Evolutionary conservation across 306 rosid species (phyloP).

Genomic region (Vachellia pachyceras): DNA sequence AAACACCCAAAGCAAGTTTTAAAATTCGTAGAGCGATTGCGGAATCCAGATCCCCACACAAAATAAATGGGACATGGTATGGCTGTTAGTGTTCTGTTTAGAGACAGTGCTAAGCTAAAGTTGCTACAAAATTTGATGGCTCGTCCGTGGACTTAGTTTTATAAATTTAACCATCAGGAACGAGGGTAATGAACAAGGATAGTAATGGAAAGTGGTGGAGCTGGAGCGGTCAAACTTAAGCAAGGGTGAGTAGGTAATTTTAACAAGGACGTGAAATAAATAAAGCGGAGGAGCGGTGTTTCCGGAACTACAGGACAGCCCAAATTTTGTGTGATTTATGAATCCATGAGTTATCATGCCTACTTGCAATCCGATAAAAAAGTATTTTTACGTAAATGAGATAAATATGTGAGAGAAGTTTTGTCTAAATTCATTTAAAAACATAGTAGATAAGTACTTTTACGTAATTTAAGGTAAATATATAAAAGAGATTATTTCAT

Average conservation of each 20-base stretch:
- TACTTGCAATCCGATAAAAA: no score
- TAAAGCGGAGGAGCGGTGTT: neutral
- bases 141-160: neutral
- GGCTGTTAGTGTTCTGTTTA: no score
- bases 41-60: neutral
- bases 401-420: no score
- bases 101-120: no score
- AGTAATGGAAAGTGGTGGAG: neutral
- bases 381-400: no score
- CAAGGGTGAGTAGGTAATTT: slow-evolving; percentile 29
- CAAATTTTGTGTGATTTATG: neutral
- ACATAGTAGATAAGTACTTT: no score
- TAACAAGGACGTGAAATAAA: neutral
- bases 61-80: neutral
- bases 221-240: slow-evolving; percentile 1
- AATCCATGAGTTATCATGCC: neutral
- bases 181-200: neutral
- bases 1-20: neutral
- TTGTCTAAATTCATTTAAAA: no score
- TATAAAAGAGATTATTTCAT: no score
- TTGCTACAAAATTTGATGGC: neutral
- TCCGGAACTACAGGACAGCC: neutral
- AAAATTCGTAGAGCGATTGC: neutral
- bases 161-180: neutral
- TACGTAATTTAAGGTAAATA: no score